Evolutionary conservation across 1,284 basidiomycete genomes (phyloP), one percentile per base, ranked within the genome.

Genomic region (Prillingera fragicola): DNA sequence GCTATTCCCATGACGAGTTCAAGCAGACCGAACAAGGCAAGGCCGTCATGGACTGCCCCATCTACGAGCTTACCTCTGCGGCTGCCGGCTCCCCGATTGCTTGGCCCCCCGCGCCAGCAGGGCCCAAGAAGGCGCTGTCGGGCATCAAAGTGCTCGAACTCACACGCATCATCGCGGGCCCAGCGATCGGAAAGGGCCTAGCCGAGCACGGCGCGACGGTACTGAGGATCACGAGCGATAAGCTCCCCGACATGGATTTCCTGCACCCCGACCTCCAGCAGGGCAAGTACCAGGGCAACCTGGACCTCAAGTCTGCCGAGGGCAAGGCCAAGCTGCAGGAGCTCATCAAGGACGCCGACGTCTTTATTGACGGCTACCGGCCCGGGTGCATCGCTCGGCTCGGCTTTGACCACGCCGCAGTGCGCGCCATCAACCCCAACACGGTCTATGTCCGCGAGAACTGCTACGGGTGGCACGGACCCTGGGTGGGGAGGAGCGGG

Each of bases 61-160:
- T 50, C 12, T 50, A 50, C 33, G 48, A 50, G 41, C 48, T 50
- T 10, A 22, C 26, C 18, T 15, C 26, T 9, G 8, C 31, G 3
- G 17, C 33, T 0, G n/a, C n/a, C n/a, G n/a, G n/a, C n/a, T n/a
- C n/a, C n/a, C n/a, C n/a, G n/a, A n/a, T n/a, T n/a, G n/a, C n/a
- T n/a, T n/a, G n/a, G n/a, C n/a, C n/a, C n/a, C 24, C 27, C 1
- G 15, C 24, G 1, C 21, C 32, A 2, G 27, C 26, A 8, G n/a
- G n/a, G n/a, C 35, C 31, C 2, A 28, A 28, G 27, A 35, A 35
- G 31, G 33, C 41, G 1, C 44, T 50, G 9, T 33, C 33, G 8
- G 43, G 48, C 23, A 40, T 50, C 43, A 50, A 45, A 33, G 48
- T 50, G 10, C 40, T 50, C 22, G 48, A 50, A 22, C 40, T 50